phyloP scores from a whole-genome alignment of 1,284 basidiomycete species.

The Xanthoconium separans region DNA sequence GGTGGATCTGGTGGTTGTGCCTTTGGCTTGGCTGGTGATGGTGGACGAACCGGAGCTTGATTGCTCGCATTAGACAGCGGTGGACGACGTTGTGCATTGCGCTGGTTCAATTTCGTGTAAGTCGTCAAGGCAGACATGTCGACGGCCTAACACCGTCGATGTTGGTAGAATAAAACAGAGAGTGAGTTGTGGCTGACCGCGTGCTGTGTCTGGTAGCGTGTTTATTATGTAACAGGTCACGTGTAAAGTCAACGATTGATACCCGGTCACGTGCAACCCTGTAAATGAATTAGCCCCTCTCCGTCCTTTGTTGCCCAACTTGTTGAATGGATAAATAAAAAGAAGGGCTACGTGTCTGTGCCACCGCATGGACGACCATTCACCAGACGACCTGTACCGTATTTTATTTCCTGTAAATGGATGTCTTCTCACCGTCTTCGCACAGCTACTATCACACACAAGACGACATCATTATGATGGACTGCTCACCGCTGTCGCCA shows the following conservation, averaged over 20 bases:
- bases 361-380: not conserved
- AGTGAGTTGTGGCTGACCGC: slow-evolving; percentile 23
- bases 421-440: not conserved
- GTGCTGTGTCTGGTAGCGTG: slow-evolving; percentile 22
- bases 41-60: slow-evolving; percentile 13
- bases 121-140: slow-evolving; percentile 28
- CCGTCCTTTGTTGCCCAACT: not conserved
- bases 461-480: slow-evolving; percentile 13
- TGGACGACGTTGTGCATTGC: slow-evolving; percentile 22
- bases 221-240: slow-evolving; percentile 32
- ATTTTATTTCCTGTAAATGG: not conserved
- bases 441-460: not conserved
- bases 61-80: slow-evolving; percentile 32
- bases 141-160: slow-evolving; percentile 36
- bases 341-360: no score
- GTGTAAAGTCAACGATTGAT: slow-evolving; percentile 27
- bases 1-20: slow-evolving; percentile 47
- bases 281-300: slow-evolving; percentile 25
- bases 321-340: not conserved
- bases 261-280: slow-evolving; percentile 20
- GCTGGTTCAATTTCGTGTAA: slow-evolving; percentile 17
- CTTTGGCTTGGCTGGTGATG: slow-evolving; percentile 34
- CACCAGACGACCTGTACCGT: not conserved
- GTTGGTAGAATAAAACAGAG: slow-evolving; percentile 1
- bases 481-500: slow-evolving; percentile 14